phyloP scores from a whole-genome alignment of 148 eudicot genomes.

The Drosera capensis region DNA sequence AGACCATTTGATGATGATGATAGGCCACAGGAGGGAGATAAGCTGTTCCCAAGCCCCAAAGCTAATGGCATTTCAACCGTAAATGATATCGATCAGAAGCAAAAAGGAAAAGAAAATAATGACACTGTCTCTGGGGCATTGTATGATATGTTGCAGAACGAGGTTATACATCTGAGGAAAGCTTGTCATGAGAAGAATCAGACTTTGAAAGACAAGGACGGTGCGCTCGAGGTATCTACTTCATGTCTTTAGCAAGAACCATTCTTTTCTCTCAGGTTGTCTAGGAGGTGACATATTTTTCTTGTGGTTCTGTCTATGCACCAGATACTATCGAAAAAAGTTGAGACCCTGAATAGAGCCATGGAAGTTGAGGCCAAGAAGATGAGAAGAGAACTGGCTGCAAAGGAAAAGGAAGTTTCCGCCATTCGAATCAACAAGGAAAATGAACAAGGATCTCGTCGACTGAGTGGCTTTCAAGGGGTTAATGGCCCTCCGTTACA shows the following conservation, averaged over 20 bases:
- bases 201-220: conserved; percentile 70
- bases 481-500: conserved; percentile 33
- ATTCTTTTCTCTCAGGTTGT: conserved; percentile 5
- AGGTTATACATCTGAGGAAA: conserved; percentile 63
- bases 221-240: conserved; percentile 69
- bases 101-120: conserved; percentile 22
- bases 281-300: not conserved
- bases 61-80: conserved; percentile 11
- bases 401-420: conserved; percentile 82
- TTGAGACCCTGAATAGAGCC: conserved; percentile 77
- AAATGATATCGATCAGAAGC: conserved; percentile 14
- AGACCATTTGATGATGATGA: conserved; percentile 43
- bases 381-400: conserved; percentile 71
- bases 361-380: conserved; percentile 88
- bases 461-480: conserved; percentile 40
- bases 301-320: conserved; percentile 3
- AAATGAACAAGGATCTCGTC: conserved; percentile 39
- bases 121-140: conserved; percentile 71
- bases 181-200: conserved; percentile 78
- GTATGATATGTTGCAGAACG: conserved; percentile 89
- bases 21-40: conserved; percentile 22
- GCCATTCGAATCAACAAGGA: conserved; percentile 51
- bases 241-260: not conserved
- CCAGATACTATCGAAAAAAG: conserved; percentile 80
- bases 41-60: conserved; percentile 8